Evolutionary conservation across 495 filamentous ascomycete genomes (phyloP).

Genomic region (Penicillium waksmanii): DNA sequence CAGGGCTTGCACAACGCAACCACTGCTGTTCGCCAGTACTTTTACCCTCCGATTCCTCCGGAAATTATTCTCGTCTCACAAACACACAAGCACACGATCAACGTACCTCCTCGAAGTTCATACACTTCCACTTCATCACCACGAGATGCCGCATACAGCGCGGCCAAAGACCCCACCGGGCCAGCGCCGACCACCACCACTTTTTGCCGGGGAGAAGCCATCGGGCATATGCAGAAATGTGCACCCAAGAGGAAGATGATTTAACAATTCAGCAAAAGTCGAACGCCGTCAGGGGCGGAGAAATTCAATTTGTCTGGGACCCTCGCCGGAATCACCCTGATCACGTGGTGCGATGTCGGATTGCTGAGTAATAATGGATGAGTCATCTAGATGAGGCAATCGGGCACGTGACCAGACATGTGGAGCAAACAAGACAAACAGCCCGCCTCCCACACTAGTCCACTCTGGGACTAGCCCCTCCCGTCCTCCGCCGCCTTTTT

Average conservation of each 20-base stretch:
- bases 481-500: not conserved
- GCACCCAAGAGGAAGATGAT: not conserved
- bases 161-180: conserved; percentile 89
- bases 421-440: no score
- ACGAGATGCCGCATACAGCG: conserved; percentile 85
- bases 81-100: not conserved
- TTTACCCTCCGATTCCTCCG: no score
- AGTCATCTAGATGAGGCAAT: not conserved
- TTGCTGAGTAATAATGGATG: not conserved
- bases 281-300: not conserved
- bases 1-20: no score
- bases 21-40: no score
- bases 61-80: no score
- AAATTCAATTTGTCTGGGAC: conserved; percentile 2
- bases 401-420: not conserved
- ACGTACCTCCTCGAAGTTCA: conserved; percentile 86
- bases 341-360: conserved; percentile 35
- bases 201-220: conserved; percentile 56
- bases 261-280: not conserved
- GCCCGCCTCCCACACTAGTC: not conserved
- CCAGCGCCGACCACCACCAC: conserved; percentile 87
- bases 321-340: conserved; percentile 7
- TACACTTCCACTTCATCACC: conserved; percentile 93
- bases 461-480: not conserved
- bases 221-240: not conserved